These are phyloP conservation scores for Allomyces macrogynus DNA, from an alignment of 192 early-diverging fungal species.

Conservation along the genomic window DNA sequence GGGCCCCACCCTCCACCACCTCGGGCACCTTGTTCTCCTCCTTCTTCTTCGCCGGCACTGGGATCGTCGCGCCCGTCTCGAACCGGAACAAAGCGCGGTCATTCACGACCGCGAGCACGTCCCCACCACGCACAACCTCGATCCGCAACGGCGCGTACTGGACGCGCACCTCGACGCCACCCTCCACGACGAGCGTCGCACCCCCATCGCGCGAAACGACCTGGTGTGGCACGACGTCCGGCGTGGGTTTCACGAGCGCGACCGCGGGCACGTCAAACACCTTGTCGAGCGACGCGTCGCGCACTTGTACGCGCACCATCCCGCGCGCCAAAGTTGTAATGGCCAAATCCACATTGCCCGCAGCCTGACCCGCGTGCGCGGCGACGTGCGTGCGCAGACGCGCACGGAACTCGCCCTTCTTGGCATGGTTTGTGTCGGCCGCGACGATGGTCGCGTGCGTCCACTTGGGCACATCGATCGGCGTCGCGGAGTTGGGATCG, in stretches of 20 bases:
- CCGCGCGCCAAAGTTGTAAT: neutral
- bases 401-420: constrained; percentile 4
- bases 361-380: neutral
- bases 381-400: constrained; percentile 2
- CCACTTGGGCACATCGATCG: constrained; percentile 5
- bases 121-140: neutral
- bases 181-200: constrained; percentile 1
- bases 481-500: constrained; percentile 6
- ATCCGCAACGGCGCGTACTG: constrained; percentile 1
- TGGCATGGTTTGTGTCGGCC: neutral
- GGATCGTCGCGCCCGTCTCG: neutral
- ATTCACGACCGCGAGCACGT: neutral
- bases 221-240: neutral
- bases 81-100: neutral
- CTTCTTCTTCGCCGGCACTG: neutral
- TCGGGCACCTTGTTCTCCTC: neutral
- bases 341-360: neutral
- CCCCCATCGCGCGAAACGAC: neutral
- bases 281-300: constrained; percentile 3
- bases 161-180: constrained; percentile 12
- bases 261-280: neutral
- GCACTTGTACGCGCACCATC: neutral
- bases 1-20: neutral
- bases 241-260: neutral
- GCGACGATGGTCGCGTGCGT: neutral